Percentiles rank a stretch among this genome's conserved stretches.
Conservation (phyloP, 257 asterid genomes). For the Capsicum chinense region DNA sequence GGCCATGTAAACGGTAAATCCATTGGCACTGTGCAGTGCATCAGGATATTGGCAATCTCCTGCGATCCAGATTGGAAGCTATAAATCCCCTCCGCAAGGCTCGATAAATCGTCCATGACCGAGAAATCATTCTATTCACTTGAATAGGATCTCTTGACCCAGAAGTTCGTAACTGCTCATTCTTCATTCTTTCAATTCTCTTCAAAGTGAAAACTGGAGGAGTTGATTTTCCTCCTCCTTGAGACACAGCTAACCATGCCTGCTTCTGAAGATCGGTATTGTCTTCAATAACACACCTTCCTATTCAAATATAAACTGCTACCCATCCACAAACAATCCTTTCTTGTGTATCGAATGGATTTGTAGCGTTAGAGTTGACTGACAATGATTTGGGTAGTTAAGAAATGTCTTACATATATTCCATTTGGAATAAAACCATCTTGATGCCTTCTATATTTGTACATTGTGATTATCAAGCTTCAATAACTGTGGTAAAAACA, state of each 20-base stretch:
- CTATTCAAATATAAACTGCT: slow-evolving; percentile 86
- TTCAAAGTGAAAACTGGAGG: slow-evolving; percentile 75
- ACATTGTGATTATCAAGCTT: not conserved
- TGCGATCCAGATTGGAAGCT: slow-evolving; percentile 75
- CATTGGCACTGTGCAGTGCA: slow-evolving; percentile 76
- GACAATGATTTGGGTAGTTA: not conserved
- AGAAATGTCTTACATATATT: not conserved
- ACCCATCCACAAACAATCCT: slow-evolving; percentile 94
- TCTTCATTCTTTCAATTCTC: slow-evolving; percentile 84
- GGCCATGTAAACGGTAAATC: slow-evolving; percentile 85
- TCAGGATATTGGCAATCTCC: slow-evolving; percentile 63
- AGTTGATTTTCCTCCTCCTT: slow-evolving; percentile 76
- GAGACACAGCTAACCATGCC: slow-evolving; percentile 75
- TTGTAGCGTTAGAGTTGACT: not conserved
- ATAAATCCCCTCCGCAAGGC: slow-evolving; percentile 72
- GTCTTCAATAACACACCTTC: slow-evolving; percentile 88
- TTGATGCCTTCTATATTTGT: not conserved
- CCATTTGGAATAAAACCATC: not conserved
- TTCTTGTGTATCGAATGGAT: slow-evolving; percentile 69
- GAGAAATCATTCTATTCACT: slow-evolving; percentile 55
- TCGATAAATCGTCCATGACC: slow-evolving; percentile 80
- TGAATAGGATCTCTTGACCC: slow-evolving; percentile 78
- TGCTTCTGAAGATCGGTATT: slow-evolving; percentile 77
- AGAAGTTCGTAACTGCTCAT: slow-evolving; percentile 92
- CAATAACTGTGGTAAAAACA: not conserved